These are phyloP conservation scores for Naganishia friedmannii DNA, from an alignment of 768 basidiomycete species.

Conservation along the genomic window DNA sequence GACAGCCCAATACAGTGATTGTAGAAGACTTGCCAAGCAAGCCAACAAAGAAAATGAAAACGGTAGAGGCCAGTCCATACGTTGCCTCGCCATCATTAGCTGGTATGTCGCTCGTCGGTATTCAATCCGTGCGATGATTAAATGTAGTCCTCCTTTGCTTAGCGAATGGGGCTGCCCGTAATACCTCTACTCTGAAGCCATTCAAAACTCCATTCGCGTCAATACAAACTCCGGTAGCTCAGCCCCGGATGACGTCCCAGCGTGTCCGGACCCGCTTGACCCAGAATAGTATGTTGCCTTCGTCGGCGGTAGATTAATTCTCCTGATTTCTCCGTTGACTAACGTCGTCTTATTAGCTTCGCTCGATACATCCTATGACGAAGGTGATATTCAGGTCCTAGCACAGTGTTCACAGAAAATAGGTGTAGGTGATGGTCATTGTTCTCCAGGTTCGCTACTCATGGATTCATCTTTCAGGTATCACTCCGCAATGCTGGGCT, in stretches of 20 bases:
- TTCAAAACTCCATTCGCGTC: conserved; percentile 19
- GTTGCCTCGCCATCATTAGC: conserved; percentile 22
- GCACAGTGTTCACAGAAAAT: conserved; percentile 21
- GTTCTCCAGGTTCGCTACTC: not conserved
- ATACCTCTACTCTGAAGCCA: not conserved
- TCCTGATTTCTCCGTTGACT: too few species aligned
- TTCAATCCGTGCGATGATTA: not conserved
- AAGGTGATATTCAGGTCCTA: conserved; percentile 10
- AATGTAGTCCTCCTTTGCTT: not conserved
- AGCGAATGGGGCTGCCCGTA: not conserved
- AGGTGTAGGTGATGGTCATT: not conserved
- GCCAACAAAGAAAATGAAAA: conserved; percentile 19
- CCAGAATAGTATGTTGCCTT: not conserved
- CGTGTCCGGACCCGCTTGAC: conserved; percentile 3
- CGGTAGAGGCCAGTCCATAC: conserved; percentile 19
- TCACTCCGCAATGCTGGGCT: conserved; percentile 13
- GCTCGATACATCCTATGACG: not conserved
- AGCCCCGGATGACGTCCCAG: too few species aligned
- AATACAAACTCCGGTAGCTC: not conserved
- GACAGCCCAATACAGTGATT: not conserved
- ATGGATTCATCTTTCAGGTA: not conserved
- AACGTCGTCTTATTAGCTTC: not conserved
- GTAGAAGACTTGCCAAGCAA: conserved; percentile 16
- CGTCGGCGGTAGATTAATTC: too few species aligned
- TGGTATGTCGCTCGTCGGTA: conserved; percentile 4